phyloP scores from a whole-genome alignment of 805 yeast species.

The Saccharomyces jurei region DNA sequence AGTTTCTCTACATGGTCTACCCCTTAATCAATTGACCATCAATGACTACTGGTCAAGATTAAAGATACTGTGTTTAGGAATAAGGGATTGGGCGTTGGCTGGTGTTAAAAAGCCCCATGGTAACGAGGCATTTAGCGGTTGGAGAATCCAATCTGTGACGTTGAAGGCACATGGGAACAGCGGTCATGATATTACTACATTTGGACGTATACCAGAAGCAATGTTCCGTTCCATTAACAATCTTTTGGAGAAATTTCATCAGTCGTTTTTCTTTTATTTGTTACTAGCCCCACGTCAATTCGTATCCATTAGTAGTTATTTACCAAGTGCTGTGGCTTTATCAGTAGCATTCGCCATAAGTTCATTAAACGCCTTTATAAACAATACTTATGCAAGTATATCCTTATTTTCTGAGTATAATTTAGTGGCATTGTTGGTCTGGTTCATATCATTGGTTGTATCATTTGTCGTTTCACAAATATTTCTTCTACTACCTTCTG shows the following conservation, averaged over 20 bases:
- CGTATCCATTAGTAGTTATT: slow-evolving; percentile 88
- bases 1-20: slow-evolving; percentile 56
- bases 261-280: slow-evolving; percentile 88
- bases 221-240: slow-evolving; percentile 84
- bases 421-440: slow-evolving; percentile 13
- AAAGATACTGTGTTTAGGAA: slow-evolving; percentile 51
- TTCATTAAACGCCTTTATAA: slow-evolving; percentile 50
- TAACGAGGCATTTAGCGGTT: slow-evolving; percentile 91
- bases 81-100: slow-evolving; percentile 58
- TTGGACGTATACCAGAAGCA: slow-evolving; percentile 86
- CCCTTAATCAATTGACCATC: slow-evolving; percentile 38
- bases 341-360: slow-evolving; percentile 64
- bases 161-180: slow-evolving; percentile 63
- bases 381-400: slow-evolving; percentile 19
- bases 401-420: slow-evolving; percentile 15
- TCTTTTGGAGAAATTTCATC: slow-evolving; percentile 90
- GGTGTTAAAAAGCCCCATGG: slow-evolving; percentile 60
- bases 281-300: slow-evolving; percentile 69
- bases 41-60: slow-evolving; percentile 49
- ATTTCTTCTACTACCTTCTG: slow-evolving; percentile 10
- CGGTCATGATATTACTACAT: slow-evolving; percentile 73
- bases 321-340: slow-evolving; percentile 74
- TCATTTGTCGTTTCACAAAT: slow-evolving; percentile 20
- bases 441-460: slow-evolving; percentile 29
- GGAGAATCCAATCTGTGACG: slow-evolving; percentile 89